Base-by-base conservation (phyloP, 139 green algal genomes). In the Micractinium sp. region DNA sequence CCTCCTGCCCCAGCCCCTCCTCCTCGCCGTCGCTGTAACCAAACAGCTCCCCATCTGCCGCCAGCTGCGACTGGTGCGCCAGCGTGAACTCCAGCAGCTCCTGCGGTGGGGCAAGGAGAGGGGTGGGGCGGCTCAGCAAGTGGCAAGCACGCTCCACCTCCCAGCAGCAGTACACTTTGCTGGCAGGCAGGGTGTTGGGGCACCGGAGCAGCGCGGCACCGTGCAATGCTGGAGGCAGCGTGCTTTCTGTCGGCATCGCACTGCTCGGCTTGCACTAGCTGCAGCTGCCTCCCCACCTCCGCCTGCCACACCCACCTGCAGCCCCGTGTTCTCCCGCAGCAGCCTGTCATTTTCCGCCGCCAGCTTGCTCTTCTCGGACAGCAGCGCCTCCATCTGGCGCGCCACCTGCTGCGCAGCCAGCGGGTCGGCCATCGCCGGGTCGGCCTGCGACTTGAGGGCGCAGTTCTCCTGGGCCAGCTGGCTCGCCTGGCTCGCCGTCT, bases 331-430 rank as follows among this genome's bases (percentile, higher is more conserved):
- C 47, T 95, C 93, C 29, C 90, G 83, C 74, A 89, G 73, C 82
- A 95, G 87, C 4, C 93, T 87, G 36, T 89, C 92, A 85, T 95
- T 95, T 69, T 95, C 93, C 82, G 91, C 87, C 67, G 88, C 91
- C 79, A 95, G 85, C 29, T 85, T 67, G 0, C 92, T 86, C 66
- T 95, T 95, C 89, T 95, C 93, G 78, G 78, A 36, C 81, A 95
- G 71, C n/a, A 95, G 82, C 20, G 84, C 89, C 76, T 95, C 91
- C 85, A 95, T 88, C 87, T 95, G 93, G 35, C 16, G 41, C 38
- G 85, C 81, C 33, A 90, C 86, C 86, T 90, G 86, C 78, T 86
- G 75, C 22, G 77, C 77, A 3, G 86, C 86, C 18, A 90, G 35
- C 20, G 78, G 78, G 78, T 90, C 86, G 36, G 39, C 83, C 22